A percentile compares a stretch with the other conserved stretches of the same genome.
phyloP scores from a whole-genome alignment of 495 filamentous ascomycete genomes.

The Aspergillus cavernicola region DNA sequence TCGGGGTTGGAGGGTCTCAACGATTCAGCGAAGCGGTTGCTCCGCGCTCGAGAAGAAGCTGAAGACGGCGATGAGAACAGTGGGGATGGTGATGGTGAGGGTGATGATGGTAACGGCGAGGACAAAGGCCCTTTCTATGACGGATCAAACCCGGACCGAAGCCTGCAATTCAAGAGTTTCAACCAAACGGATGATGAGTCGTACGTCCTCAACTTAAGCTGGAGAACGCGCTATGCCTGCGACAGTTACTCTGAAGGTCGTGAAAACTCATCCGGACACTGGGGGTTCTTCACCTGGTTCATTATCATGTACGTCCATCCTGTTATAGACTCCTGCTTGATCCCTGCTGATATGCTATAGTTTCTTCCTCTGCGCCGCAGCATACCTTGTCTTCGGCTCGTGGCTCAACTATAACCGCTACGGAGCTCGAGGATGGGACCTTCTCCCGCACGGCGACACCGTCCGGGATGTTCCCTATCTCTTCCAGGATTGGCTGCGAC shows the following conservation, averaged over 20 bases:
- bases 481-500: slow-evolving; percentile 77
- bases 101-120: slow-evolving; percentile 19
- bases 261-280: slow-evolving; percentile 45
- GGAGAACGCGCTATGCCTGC: slow-evolving; percentile 85
- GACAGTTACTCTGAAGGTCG: slow-evolving; percentile 49
- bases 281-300: slow-evolving; percentile 98
- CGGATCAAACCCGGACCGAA: slow-evolving; percentile 43
- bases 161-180: slow-evolving; percentile 71
- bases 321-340: not conserved
- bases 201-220: slow-evolving; percentile 66
- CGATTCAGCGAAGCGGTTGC: slow-evolving; percentile 7
- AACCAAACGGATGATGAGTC: slow-evolving; percentile 43
- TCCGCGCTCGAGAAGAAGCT: slow-evolving; percentile 20
- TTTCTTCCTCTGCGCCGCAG: slow-evolving; percentile 75
- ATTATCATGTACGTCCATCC: slow-evolving; percentile 68
- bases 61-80: no score
- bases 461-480: slow-evolving; percentile 91
- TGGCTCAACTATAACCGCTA: slow-evolving; percentile 99
- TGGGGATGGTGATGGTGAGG: slow-evolving; percentile 23
- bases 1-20: slow-evolving; percentile 67
- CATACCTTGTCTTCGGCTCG: slow-evolving; percentile 96
- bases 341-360: slow-evolving; percentile 31
- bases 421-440: slow-evolving; percentile 90
- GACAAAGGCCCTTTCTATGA: slow-evolving; percentile 25
- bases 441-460: slow-evolving; percentile 88